Conservation (phyloP, 2,329 filamentous ascomycete genomes). For the Graphiopsis chlorocephala region DNA sequence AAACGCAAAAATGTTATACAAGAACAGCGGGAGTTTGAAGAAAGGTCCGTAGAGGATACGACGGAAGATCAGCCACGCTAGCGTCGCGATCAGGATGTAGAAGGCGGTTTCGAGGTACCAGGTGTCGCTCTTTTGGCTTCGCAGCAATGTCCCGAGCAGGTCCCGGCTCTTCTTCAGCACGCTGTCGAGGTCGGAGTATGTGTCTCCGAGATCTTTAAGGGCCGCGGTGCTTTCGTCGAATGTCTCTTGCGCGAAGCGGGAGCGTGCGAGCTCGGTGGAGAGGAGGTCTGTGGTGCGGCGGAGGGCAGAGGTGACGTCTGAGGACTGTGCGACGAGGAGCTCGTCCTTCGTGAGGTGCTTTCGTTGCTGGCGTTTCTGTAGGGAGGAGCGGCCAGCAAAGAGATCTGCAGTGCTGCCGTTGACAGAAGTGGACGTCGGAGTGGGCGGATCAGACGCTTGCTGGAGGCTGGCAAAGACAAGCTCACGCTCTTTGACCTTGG, state of each 20-base stretch:
- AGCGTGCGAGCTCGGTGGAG: constrained; percentile 77
- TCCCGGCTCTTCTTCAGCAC: constrained; percentile 72
- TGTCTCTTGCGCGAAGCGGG: constrained; percentile 85
- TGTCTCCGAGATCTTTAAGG: constrained; percentile 74
- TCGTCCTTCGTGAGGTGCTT: constrained; percentile 67
- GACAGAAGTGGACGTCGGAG: background rate
- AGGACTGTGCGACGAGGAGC: constrained; percentile 69
- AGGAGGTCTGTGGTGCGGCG: constrained; percentile 84
- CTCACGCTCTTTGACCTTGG: constrained; percentile 73
- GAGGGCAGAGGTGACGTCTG: constrained; percentile 79
- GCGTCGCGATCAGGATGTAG: constrained; percentile 72
- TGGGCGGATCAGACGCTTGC: constrained; percentile 37
- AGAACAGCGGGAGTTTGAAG: constrained; percentile 65
- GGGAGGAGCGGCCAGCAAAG: constrained; percentile 33
- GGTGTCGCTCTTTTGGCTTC: constrained; percentile 91
- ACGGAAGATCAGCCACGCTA: constrained; percentile 78
- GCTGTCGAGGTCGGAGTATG: constrained; percentile 74
- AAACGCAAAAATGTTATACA: constrained; percentile 25
- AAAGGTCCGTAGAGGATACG: constrained; percentile 84
- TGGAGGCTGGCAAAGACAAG: constrained; percentile 67
- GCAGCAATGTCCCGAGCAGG: constrained; percentile 73
- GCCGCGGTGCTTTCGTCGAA: constrained; percentile 80
- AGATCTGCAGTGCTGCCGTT: constrained; percentile 35
- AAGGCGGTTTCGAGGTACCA: constrained; percentile 95
- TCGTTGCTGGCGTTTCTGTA: constrained; percentile 27